Evolutionary conservation across 1,284 basidiomycete species (phyloP).

Genomic region (Cutaneotrichosporon curvatum): DNA sequence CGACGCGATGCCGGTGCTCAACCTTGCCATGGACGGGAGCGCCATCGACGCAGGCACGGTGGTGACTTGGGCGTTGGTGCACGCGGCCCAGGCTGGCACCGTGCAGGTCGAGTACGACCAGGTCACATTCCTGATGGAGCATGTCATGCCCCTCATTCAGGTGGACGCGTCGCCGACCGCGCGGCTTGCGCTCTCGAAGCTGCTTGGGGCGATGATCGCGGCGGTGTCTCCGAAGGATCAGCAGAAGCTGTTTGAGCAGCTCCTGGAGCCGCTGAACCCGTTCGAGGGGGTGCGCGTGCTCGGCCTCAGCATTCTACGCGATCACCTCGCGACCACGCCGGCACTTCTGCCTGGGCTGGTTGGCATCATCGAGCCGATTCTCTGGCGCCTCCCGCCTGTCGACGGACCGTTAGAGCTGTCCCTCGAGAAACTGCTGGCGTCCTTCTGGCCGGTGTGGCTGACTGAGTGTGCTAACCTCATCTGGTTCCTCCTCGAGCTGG

Average conservation of each 20-base stretch:
- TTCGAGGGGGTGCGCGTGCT: constrained; percentile 34
- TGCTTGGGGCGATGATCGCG: constrained; percentile 25
- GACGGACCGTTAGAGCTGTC: constrained; percentile 13
- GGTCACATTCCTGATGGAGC: constrained; percentile 30
- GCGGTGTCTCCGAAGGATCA: constrained; percentile 13
- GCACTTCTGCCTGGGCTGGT: constrained; percentile 10
- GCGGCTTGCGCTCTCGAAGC: constrained; percentile 29
- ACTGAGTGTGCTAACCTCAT: constrained; percentile 22
- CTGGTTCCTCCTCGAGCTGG: constrained; percentile 13
- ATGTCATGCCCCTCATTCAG: constrained; percentile 34
- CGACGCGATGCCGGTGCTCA: constrained; percentile 30
- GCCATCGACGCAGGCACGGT: constrained; percentile 25
- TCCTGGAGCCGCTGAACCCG: constrained; percentile 36
- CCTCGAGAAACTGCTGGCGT: constrained; percentile 13
- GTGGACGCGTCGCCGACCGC: constrained; percentile 20
- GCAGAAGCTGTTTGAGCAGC: constrained; percentile 26
- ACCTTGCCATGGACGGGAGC: constrained; percentile 11
- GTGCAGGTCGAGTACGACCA: constrained; percentile 20
- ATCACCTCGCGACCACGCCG: constrained; percentile 16
- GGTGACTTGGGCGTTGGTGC: constrained; percentile 18
- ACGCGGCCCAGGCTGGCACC: constrained; percentile 3
- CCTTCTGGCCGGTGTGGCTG: constrained; percentile 27
- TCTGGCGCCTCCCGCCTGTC: constrained; percentile 17
- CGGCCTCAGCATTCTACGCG: constrained; percentile 27
- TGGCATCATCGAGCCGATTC: constrained; percentile 14